Percentiles rank a stretch among this genome's conserved stretches.
These are phyloP conservation scores for Leucosporidium creatinivorum DNA, from an alignment of 768 basidiomycete genomes.

Conservation along the genomic window DNA sequence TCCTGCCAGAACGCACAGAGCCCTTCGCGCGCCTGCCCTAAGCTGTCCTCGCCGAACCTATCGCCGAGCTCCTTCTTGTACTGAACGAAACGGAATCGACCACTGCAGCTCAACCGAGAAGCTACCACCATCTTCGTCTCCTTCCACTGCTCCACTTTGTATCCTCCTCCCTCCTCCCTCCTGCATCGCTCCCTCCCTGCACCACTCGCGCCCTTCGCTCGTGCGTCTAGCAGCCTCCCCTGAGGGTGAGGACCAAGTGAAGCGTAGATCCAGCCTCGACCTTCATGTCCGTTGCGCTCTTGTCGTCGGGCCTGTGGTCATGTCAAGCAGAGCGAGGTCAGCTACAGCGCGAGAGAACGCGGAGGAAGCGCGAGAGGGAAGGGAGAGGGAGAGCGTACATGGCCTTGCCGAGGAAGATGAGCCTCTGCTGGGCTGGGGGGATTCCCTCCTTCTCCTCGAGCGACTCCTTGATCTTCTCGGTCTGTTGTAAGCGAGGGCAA, in stretches of 20 bases:
- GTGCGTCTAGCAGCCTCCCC: slow-evolving; percentile 57
- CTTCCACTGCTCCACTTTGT: no score
- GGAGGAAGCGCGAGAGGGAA: not conserved
- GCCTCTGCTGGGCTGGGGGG: slow-evolving; percentile 86
- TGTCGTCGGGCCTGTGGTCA: slow-evolving; percentile 70
- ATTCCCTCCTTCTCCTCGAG: slow-evolving; percentile 98
- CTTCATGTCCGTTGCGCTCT: slow-evolving; percentile 75
- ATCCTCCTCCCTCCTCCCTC: no score
- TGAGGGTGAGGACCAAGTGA: slow-evolving; percentile 89
- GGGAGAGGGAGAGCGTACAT: slow-evolving; percentile 52
- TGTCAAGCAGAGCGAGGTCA: not conserved
- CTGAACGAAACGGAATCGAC: no score
- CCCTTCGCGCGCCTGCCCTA: no score
- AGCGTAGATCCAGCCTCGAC: slow-evolving; percentile 78
- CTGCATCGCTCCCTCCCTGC: no score
- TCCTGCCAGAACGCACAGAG: no score
- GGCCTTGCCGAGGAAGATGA: slow-evolving; percentile 88
- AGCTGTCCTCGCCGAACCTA: no score
- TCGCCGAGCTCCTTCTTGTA: no score
- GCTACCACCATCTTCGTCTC: no score
- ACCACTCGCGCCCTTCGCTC: no score
- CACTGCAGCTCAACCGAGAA: no score
- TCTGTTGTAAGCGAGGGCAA: slow-evolving; percentile 48
- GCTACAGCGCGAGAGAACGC: not conserved
- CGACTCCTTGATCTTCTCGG: slow-evolving; percentile 89